Evolutionary conservation across 140 eudicot genomes (phyloP).

Genomic region (Ambrosia hybrid): DNA sequence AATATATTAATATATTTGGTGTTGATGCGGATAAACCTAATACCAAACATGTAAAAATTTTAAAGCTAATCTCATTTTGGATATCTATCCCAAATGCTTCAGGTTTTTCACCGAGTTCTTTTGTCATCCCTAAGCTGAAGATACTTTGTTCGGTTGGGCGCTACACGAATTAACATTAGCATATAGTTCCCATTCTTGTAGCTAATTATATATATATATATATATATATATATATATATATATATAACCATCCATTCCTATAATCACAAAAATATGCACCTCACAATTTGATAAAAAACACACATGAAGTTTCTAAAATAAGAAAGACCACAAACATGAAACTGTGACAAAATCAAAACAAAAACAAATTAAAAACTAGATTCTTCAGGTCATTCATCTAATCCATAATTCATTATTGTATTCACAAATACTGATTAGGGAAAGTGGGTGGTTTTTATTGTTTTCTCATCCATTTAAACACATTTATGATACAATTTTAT

Average conservation of each 20-base stretch:
- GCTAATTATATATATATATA: background rate
- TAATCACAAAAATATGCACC: conserved; percentile 23
- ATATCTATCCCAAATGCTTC: no score
- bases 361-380: conserved; percentile 23
- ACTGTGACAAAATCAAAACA: conserved; percentile 17
- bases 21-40: no score
- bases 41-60: no score
- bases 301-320: conserved; percentile 18
- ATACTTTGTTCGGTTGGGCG: no score
- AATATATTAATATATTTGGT: no score
- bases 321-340: conserved; percentile 35
- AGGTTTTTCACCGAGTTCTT: no score
- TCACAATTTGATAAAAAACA: conserved; percentile 10
- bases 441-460: conserved; percentile 19
- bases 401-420: conserved; percentile 19
- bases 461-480: background rate
- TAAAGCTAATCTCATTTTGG: no score
- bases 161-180: background rate
- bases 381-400: conserved; percentile 17
- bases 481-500: background rate
- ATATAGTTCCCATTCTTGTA: background rate
- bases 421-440: conserved; percentile 17
- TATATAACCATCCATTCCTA: conserved; percentile 15
- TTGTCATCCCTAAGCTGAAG: no score
- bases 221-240: background rate